Percentiles rank a stretch among this genome's conserved stretches.
Evolutionary conservation across 352 stramenopile genomes (phyloP).

Genomic region (Phytophthora nicotianae): DNA sequence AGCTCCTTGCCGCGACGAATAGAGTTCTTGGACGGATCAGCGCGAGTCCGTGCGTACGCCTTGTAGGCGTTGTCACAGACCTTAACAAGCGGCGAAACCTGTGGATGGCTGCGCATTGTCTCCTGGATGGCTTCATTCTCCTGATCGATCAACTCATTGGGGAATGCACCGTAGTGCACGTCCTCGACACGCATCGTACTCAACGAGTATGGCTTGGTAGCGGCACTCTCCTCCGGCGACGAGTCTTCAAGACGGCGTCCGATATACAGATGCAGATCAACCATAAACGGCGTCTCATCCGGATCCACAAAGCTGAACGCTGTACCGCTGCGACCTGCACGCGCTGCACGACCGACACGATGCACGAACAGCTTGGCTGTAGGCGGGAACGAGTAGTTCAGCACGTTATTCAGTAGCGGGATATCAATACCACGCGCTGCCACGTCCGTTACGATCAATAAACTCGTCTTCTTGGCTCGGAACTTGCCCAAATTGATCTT

Average conservation of each 20-base stretch:
- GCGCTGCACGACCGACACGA: constrained; percentile 94
- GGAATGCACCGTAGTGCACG: constrained; percentile 98
- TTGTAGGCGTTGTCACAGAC: constrained; percentile 98
- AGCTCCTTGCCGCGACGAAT: constrained; percentile 96
- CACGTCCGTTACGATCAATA: constrained; percentile 96
- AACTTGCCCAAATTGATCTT: constrained; percentile 93
- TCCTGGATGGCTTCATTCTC: constrained; percentile 96
- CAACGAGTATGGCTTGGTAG: constrained; percentile 87
- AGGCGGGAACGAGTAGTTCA: constrained; percentile 96
- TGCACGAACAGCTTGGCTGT: constrained; percentile 96
- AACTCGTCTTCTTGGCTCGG: constrained; percentile 86
- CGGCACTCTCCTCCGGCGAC: constrained; percentile 45
- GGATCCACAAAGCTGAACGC: constrained; percentile 97
- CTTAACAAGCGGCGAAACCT: constrained; percentile 81
- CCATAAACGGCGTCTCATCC: constrained; percentile 98
- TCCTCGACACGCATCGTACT: constrained; percentile 94
- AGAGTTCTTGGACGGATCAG: constrained; percentile 95
- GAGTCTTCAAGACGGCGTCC: constrained; percentile 85
- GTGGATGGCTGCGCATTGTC: constrained; percentile 80
- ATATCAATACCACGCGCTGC: constrained; percentile 96
- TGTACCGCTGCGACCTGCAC: constrained; percentile 94
- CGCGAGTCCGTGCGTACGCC: constrained; percentile 95
- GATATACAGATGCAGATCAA: constrained; percentile 98
- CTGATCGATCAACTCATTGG: constrained; percentile 94
- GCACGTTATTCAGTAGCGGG: constrained; percentile 95